Evolutionary conservation across 2,329 filamentous ascomycete genomes (phyloP).

Genomic region (Penicillium sp.): DNA sequence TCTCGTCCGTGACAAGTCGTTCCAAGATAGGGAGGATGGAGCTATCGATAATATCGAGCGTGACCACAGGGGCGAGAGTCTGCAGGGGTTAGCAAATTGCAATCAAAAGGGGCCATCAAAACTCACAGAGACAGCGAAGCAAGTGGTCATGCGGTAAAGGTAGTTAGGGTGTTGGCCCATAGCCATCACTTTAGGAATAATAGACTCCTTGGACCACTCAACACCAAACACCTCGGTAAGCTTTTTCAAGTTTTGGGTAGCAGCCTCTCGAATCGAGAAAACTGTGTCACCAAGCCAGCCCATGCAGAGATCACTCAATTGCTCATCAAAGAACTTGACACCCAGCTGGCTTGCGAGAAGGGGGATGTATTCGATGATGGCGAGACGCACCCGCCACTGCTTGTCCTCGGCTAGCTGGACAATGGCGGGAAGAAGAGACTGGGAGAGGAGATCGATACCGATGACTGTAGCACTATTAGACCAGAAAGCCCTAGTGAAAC

Average conservation of each 20-base stretch:
- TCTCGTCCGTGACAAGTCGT: conserved; percentile 86
- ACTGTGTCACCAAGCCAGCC: conserved; percentile 97
- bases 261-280: conserved; percentile 96
- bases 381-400: conserved; percentile 95
- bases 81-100: conserved; percentile 41
- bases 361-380: conserved; percentile 99
- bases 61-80: conserved; percentile 91
- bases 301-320: conserved; percentile 93
- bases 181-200: conserved; percentile 96
- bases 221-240: conserved; percentile 97
- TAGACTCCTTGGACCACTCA: conserved; percentile 93
- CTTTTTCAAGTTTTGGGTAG: conserved; percentile 96
- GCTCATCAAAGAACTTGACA: conserved; percentile 97
- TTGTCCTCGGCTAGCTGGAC: conserved; percentile 97
- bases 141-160: conserved; percentile 99
- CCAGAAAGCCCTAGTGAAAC: background rate
- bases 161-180: conserved; percentile 99
- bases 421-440: conserved; percentile 93
- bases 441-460: conserved; percentile 91
- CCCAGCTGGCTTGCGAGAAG: conserved; percentile 91
- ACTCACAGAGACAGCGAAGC: conserved; percentile 94
- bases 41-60: conserved; percentile 83
- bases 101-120: conserved; percentile 1
- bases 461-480: conserved; percentile 59
- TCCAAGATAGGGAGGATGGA: conserved; percentile 95